Percentiles rank a stretch among this genome's conserved stretches.
These are phyloP conservation scores for Immersiporthe knoxdaviesiana DNA, from an alignment of 2,329 filamentous ascomycete species.

Conservation along the genomic window DNA sequence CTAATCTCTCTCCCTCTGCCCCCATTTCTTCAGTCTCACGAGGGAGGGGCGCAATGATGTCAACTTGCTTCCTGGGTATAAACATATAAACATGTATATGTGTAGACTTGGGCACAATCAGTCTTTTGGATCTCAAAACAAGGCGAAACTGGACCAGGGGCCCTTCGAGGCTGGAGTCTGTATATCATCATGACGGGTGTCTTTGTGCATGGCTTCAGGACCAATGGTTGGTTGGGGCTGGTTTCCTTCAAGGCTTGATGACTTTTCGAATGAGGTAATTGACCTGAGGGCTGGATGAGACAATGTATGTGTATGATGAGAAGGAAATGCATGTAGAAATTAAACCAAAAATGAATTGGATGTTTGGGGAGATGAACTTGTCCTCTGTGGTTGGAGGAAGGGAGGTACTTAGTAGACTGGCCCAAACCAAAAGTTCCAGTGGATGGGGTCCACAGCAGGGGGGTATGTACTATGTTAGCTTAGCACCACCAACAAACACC, in stretches of 20 bases:
- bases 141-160: background rate
- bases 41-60: background rate
- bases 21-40: background rate
- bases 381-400: background rate
- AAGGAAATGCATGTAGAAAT: background rate
- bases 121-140: background rate
- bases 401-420: too few relatives aligned
- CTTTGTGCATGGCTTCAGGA: conserved; percentile 25
- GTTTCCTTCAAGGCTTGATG: conserved; percentile 9
- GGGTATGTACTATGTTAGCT: background rate
- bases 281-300: conserved; percentile 1
- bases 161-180: conserved; percentile 2
- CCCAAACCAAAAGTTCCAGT: background rate
- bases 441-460: background rate
- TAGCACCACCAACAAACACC: background rate
- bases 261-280: too few relatives aligned
- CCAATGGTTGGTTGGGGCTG: background rate
- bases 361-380: background rate
- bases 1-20: conserved; percentile 35
- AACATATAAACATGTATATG: background rate
- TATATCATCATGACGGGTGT: conserved; percentile 25
- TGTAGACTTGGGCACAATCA: background rate
- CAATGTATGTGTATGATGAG: conserved; percentile 17
- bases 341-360: background rate
- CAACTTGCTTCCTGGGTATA: background rate